Conservation (phyloP, 2,329 filamentous ascomycete genomes). For the Fusarium devonianum region DNA sequence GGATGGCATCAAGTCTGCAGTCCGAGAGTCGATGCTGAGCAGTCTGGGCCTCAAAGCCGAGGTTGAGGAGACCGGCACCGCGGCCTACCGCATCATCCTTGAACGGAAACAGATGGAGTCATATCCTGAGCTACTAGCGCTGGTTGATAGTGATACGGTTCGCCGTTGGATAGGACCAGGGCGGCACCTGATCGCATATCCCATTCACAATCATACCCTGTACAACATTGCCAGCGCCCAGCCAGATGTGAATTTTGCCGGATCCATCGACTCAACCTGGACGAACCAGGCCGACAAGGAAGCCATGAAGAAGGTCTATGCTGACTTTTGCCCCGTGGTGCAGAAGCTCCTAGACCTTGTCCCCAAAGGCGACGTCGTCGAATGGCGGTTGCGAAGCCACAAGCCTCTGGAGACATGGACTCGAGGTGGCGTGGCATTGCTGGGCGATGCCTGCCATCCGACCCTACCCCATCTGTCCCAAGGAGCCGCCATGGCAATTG, state of each 20-base stretch:
- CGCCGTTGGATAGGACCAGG: constrained; percentile 18
- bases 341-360: constrained; percentile 13
- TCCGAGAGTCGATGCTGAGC: constrained; percentile 16
- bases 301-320: constrained; percentile 18
- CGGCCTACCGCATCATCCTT: constrained; percentile 7
- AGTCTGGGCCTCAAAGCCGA: constrained; percentile 2
- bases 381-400: constrained; percentile 19
- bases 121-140: constrained; percentile 11
- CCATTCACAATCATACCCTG: constrained; percentile 20
- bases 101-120: neutral
- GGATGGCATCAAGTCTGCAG: constrained; percentile 22
- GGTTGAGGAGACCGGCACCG: constrained; percentile 3
- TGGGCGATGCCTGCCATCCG: constrained; percentile 17
- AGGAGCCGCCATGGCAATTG: constrained; percentile 19
- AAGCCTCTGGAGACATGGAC: constrained; percentile 16
- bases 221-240: constrained; percentile 19
- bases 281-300: constrained; percentile 19
- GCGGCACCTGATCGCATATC: constrained; percentile 21
- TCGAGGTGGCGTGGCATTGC: neutral
- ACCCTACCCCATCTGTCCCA: constrained; percentile 15
- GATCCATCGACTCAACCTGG: constrained; percentile 13
- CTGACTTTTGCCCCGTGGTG: constrained; percentile 12
- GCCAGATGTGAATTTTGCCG: constrained; percentile 20
- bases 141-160: constrained; percentile 7
- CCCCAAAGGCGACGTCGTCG: constrained; percentile 5